Evolutionary conservation across 768 basidiomycete genomes (phyloP), one percentile per base, ranked within the genome.

Genomic region (Crassisporium funariophilum): DNA sequence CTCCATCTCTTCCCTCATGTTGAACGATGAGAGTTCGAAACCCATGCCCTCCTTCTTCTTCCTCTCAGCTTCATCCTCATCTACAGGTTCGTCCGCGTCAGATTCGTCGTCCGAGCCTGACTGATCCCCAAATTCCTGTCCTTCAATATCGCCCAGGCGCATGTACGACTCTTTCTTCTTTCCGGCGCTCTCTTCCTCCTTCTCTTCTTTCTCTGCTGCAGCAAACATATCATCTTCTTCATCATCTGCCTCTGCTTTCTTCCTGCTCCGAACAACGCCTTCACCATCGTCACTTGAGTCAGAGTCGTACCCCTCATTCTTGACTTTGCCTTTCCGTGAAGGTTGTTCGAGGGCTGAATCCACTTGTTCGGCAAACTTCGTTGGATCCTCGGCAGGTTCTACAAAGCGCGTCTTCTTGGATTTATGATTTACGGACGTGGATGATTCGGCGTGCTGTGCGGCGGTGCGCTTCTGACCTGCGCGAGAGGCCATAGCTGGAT

Each of bases 1-100:
- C 61, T 92, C 87, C 88, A 98, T 95, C 76, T 99, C 97, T 58
- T 91, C 88, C 53, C 94, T 86, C 95, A 99, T 98, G 66, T 99
- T 95, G 82, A 99, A 99, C 20, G 91, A 89, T 3, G 90, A 94
- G 8, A 99, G 56, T 61, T 95, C 88, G 68, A 72, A 95, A 2
- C 95, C 97, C 95, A 99, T 98, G 10, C 86, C 88, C 29, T 76
- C 82, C 65, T 90, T 91, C 71, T 79, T 83, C 61, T 77, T 70
- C 56, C 84, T 79, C 58, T 79, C 78, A n/a, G 77, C 82, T 41
- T 88, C 88, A 62, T 93, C 88, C 59, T 94, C 88, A 60, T 93
- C 84, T 54, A 82, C 81, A 1, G 79, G 77, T 35, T 79, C 73
- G 31, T 73, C 77, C 0, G 75, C 72, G 6, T 70, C 76, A 12